These are phyloP conservation scores for Scheffersomyces ergatensis DNA, from an alignment of 805 yeast genomes.

Conservation along the genomic window DNA sequence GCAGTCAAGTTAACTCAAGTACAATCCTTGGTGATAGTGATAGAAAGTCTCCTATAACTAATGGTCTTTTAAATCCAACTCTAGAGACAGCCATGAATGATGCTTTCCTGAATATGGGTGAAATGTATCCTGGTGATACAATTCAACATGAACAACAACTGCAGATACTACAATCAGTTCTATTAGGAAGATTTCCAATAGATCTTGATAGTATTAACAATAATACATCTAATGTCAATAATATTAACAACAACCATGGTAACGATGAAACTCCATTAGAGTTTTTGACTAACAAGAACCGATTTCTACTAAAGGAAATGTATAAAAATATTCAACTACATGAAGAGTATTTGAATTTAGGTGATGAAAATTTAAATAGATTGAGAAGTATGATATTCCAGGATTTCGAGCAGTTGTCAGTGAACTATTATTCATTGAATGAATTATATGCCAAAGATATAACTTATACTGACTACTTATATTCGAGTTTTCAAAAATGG, in stretches of 20 bases:
- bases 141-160: neutral
- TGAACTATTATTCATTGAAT: conserved; percentile 40
- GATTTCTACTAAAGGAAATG: conserved; percentile 15
- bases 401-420: conserved; percentile 37
- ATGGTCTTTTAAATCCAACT: conserved; percentile 1
- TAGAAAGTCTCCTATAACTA: conserved; percentile 1
- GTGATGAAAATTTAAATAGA: conserved; percentile 29
- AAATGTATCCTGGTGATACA: neutral
- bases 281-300: conserved; percentile 10
- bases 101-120: conserved; percentile 3
- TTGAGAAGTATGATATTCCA: conserved; percentile 25
- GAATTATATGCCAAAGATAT: conserved; percentile 45
- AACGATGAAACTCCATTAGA: conserved; percentile 11
- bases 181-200: neutral
- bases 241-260: too few relatives aligned
- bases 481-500: conserved; percentile 36
- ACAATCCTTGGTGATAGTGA: conserved; percentile 1
- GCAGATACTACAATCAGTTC: neutral
- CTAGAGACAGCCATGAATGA: conserved; percentile 1
- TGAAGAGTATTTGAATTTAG: conserved; percentile 22
- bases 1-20: neutral
- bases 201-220: neutral
- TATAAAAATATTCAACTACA: conserved; percentile 22
- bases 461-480: conserved; percentile 19
- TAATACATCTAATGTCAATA: neutral